Evolutionary conservation across 768 basidiomycete species (phyloP).

Genomic region (Leccinum fibrillosum): DNA sequence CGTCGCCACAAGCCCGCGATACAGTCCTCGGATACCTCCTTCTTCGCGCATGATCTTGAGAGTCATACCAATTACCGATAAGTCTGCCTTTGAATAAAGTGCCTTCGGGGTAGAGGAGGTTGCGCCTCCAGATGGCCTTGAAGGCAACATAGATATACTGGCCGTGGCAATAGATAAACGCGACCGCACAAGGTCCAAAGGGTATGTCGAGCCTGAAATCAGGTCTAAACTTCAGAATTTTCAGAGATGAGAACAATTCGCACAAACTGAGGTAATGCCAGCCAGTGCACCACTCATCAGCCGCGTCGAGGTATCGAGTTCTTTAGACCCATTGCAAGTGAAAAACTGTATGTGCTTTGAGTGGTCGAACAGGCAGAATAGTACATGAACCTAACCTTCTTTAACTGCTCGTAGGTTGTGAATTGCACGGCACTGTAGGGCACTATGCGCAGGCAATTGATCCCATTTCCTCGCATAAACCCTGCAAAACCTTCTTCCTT

Average conservation of each 20-base stretch:
- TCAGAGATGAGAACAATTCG: conserved; percentile 31
- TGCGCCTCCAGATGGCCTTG: conserved; percentile 32
- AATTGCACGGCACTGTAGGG: conserved; percentile 91
- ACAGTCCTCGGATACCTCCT: conserved; percentile 83
- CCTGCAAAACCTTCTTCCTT: conserved; percentile 89
- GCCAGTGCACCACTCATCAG: conserved; percentile 86
- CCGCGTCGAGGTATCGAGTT: conserved; percentile 86
- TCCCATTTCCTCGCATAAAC: conserved; percentile 91
- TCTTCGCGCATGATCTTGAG: conserved; percentile 88
- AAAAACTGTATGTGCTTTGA: conserved; percentile 54
- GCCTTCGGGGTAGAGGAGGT: conserved; percentile 31
- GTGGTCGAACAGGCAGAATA: conserved; percentile 11
- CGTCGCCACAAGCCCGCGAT: conserved; percentile 82
- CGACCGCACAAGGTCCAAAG: conserved; percentile 90
- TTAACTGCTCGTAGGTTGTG: conserved; percentile 86
- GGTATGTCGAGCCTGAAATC: conserved; percentile 75
- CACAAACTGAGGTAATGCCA: conserved; percentile 92
- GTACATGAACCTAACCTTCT: conserved; percentile 51
- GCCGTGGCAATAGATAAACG: conserved; percentile 92
- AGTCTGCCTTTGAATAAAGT: conserved; percentile 47
- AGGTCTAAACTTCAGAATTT: conserved; percentile 8
- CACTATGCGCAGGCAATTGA: conserved; percentile 90
- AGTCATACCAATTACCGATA: conserved; percentile 87
- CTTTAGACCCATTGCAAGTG: conserved; percentile 60
- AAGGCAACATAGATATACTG: conserved; percentile 47